Evolutionary conservation across 345 rosid genomes (phyloP), one percentile per base, ranked within the genome.

Genomic region (Trapa incisa): DNA sequence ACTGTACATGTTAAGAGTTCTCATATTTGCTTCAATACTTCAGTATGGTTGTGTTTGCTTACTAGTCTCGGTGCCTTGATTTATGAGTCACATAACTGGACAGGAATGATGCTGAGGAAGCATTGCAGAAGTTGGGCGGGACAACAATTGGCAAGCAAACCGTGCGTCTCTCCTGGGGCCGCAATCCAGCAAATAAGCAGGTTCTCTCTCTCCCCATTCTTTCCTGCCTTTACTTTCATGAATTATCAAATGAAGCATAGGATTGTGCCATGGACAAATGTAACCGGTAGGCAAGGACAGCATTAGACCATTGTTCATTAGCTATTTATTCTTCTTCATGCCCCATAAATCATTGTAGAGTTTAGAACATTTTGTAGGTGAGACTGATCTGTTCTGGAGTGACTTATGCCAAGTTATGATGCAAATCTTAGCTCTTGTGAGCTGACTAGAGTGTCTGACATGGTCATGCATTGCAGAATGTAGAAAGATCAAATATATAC

Each of bases 61-160:
- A 45, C 48, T 6, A 45, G 12, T 45, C 11, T 45, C 8, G 8
- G 47, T 45, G 9, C 47, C 47, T 41, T 53, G 32, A 37, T 37
- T 38, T 50, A 14, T 64, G n/a, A 42, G 8, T 63, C 70, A 32
- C 66, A 35, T 56, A 2, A 17, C 54, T 47, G 43, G 65, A 50
- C 56, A 50, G 56, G 56, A 17, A 50, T 50, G 3, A 50, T 50
- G 56, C 56, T 50, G 56, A 50, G 56, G 56, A 50, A 29, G 56
- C 99, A 78, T 53, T 73, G 66, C 72, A 64, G 65, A 69, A 69
- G 65, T 36, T 73, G 76, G 69, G 65, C 1, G 76, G 76, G 58
- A 69, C 69, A 15, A 39, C 65, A 47, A 73, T 73, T 10, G 76
- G 76, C 36, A 68, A 65, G 35, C 76, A 73, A 66, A 73, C 66